Percentiles rank a stretch among this genome's conserved stretches.
phyloP scores from a whole-genome alignment of 345 rosid species.

The Melaleuca quinquenervia region DNA sequence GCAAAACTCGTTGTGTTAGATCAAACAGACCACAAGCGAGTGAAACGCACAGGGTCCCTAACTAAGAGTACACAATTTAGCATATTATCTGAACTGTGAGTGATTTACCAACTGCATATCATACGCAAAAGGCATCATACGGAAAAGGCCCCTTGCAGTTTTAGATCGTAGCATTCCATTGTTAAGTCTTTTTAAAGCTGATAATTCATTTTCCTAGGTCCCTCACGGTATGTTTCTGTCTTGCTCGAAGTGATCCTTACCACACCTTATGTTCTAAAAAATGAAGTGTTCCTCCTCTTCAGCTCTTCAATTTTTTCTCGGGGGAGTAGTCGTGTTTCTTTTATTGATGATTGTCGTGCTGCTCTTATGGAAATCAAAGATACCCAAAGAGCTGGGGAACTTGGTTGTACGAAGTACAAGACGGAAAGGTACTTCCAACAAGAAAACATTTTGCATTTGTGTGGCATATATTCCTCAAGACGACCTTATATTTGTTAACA shows the following conservation, averaged over 20 bases:
- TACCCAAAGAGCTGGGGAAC: conserved; percentile 8
- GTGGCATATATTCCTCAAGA: background rate
- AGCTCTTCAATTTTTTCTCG: conserved; percentile 19
- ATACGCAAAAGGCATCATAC: background rate
- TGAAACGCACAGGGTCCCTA: background rate
- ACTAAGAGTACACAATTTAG: background rate
- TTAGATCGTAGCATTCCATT: background rate
- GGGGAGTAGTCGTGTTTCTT: conserved; percentile 14
- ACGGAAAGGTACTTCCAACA: conserved; percentile 2
- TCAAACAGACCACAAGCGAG: background rate
- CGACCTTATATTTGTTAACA: background rate
- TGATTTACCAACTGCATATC: background rate
- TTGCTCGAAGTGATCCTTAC: background rate
- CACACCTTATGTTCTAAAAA: background rate
- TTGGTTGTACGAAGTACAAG: background rate
- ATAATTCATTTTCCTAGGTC: background rate
- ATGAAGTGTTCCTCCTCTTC: conserved; percentile 3
- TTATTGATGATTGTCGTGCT: conserved; percentile 15
- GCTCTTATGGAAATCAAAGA: conserved; percentile 11
- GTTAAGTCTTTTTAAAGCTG: background rate
- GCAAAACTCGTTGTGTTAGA: background rate
- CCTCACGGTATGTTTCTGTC: background rate
- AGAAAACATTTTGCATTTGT: background rate
- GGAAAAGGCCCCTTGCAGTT: background rate
- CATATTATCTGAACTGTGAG: background rate